phyloP scores from a whole-genome alignment of 2,329 filamentous ascomycete genomes.

The Calonectria pauciramosa region DNA sequence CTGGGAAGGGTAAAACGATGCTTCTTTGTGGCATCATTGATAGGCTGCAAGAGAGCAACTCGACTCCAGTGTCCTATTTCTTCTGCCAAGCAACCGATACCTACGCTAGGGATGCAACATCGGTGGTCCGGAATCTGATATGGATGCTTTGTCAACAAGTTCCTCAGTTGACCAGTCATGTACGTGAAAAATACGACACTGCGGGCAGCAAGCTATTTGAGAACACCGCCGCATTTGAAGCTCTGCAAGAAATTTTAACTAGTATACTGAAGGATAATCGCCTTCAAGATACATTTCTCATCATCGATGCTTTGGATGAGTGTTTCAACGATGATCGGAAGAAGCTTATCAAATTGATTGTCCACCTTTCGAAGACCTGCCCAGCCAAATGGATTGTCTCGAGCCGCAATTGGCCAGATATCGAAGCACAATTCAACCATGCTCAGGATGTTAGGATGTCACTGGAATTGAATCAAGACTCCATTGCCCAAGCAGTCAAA shows the following conservation, averaged over 20 bases:
- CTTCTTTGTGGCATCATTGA: conserved; percentile 49
- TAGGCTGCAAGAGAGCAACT: no score
- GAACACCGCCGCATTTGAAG: no score
- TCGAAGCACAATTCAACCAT: conserved; percentile 49
- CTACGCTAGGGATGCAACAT: conserved; percentile 53
- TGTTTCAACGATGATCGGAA: background rate
- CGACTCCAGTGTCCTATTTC: no score
- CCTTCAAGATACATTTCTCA: conserved; percentile 31
- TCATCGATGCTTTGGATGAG: conserved; percentile 9
- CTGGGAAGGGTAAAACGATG: conserved; percentile 56
- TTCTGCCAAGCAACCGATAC: conserved; percentile 61
- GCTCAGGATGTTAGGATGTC: conserved; percentile 42
- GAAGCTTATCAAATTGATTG: background rate
- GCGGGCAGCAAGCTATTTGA: no score
- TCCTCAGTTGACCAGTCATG: conserved; percentile 50
- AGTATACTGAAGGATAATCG: conserved; percentile 52
- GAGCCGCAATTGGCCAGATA: conserved; percentile 42
- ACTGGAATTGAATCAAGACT: conserved; percentile 54
- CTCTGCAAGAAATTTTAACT: no score
- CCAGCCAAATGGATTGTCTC: background rate
- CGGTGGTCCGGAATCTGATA: conserved; percentile 60
- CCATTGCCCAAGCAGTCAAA: conserved; percentile 50
- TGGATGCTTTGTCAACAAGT: conserved; percentile 55
- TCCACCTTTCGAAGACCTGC: background rate
- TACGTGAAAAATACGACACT: conserved; percentile 54